Conservation (phyloP, 73 alveolate species). For the Paramecium biaurelia region DNA sequence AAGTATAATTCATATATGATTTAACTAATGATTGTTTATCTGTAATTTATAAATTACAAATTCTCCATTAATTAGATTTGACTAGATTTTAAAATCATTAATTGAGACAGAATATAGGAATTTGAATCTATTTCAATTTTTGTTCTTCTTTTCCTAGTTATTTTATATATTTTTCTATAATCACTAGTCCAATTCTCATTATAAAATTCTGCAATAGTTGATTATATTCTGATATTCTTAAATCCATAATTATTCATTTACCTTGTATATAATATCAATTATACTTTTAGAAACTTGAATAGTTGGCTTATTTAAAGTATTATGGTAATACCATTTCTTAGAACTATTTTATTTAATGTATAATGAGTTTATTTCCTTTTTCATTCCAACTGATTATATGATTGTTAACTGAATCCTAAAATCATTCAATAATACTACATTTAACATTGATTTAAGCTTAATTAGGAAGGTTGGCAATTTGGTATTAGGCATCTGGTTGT, state of each 20-base stretch:
- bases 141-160: neutral
- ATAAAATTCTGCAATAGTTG: neutral
- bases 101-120: neutral
- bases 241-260: neutral
- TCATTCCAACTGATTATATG: neutral
- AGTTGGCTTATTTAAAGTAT: too few species aligned
- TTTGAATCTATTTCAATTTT: neutral
- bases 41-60: neutral
- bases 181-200: neutral
- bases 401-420: neutral
- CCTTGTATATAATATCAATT: neutral
- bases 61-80: neutral
- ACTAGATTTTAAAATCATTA: neutral
- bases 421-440: neutral
- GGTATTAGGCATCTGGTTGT: neutral
- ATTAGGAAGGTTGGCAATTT: neutral
- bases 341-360: neutral
- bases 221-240: neutral
- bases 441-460: neutral
- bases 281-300: neutral
- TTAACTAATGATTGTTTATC: neutral
- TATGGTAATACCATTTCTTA: neutral
- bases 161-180: neutral
- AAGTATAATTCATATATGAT: neutral
- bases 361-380: neutral